Evolutionary conservation across 2,329 filamentous ascomycete species (phyloP).

Genomic region (Metarhizium robertsii): DNA sequence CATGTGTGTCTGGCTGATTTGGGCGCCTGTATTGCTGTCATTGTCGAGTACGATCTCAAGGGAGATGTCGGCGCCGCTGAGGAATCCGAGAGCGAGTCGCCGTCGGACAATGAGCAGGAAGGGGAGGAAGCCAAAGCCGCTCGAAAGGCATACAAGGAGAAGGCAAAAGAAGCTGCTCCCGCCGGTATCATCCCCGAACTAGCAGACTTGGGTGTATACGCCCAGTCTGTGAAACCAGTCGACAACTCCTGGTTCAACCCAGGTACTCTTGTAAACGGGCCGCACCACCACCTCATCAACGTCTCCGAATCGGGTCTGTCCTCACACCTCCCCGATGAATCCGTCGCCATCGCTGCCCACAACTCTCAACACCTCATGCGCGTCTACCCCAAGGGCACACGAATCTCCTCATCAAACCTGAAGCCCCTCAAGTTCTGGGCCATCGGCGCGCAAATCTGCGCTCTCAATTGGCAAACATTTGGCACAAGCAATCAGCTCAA

Average conservation of each 20-base stretch:
- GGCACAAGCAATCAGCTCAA: constrained; percentile 58
- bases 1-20: constrained; percentile 52
- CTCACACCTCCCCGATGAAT: constrained; percentile 36
- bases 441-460: constrained; percentile 58
- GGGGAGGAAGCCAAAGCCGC: constrained; percentile 36
- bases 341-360: constrained; percentile 43
- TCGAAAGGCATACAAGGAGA: constrained; percentile 41
- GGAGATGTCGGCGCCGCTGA: constrained; percentile 14
- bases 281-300: constrained; percentile 60
- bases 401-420: constrained; percentile 57
- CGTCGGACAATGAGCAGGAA: constrained; percentile 25
- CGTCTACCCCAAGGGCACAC: constrained; percentile 59
- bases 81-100: constrained; percentile 22
- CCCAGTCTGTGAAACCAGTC: constrained; percentile 58
- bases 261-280: constrained; percentile 40
- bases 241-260: constrained; percentile 57
- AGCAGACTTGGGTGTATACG: constrained; percentile 57
- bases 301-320: constrained; percentile 54
- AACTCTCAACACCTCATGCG: constrained; percentile 61
- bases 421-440: constrained; percentile 56
- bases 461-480: constrained; percentile 62
- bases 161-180: constrained; percentile 41
- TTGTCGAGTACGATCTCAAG: constrained; percentile 59
- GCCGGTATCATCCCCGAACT: constrained; percentile 54
- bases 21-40: constrained; percentile 54